Conservation (phyloP, 768 basidiomycete species). For the Termitomyces bulborhizus region DNA sequence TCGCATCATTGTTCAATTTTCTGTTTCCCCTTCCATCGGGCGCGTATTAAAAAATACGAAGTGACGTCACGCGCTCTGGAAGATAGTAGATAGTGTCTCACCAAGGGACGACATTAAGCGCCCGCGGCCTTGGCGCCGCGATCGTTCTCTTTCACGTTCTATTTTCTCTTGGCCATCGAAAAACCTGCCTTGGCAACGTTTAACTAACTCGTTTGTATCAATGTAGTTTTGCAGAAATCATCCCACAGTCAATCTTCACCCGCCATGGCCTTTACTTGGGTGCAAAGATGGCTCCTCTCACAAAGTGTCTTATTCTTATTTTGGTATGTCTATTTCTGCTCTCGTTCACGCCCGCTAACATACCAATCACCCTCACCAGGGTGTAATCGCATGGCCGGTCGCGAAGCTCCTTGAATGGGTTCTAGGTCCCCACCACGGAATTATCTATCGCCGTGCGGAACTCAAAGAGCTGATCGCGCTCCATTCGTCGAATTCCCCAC, state of each 20-base stretch:
- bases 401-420: conserved; percentile 75
- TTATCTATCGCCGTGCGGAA: conserved; percentile 83
- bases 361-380: conserved; percentile 29
- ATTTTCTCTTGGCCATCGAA: not conserved
- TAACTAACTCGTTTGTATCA: not conserved
- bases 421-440: conserved; percentile 82
- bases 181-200: no score
- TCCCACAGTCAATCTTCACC: conserved; percentile 89
- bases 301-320: conserved; percentile 59
- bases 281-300: conserved; percentile 71
- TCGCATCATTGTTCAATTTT: not conserved
- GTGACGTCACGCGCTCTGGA: not conserved
- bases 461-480: conserved; percentile 88
- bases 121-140: not conserved
- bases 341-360: not conserved
- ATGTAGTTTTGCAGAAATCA: conserved; percentile 81
- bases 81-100: not conserved
- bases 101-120: not conserved
- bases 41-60: not conserved
- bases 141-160: not conserved
- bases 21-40: not conserved
- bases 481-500: conserved; percentile 66
- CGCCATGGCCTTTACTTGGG: conserved; percentile 87
- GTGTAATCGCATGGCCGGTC: conserved; percentile 76
- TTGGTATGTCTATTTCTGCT: conserved; percentile 37